Evolutionary conservation across 805 yeast species (phyloP), one percentile per base, ranked within the genome.

Genomic region (Metschnikowia koreensis): DNA sequence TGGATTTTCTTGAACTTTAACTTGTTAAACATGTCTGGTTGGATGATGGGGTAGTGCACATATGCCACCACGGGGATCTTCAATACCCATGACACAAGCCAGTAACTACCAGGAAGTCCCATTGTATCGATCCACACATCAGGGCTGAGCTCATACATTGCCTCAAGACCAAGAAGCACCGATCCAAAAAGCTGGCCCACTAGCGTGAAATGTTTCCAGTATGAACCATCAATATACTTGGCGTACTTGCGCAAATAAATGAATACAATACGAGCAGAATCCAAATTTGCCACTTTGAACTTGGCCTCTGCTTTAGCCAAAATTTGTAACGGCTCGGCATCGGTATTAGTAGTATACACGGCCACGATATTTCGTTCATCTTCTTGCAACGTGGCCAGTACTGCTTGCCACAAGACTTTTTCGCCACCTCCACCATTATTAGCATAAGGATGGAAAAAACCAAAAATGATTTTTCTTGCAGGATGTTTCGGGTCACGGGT

Each of bases 341-440:
- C 82, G 6, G 53, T 57, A 61, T 84, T 88, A 17, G 89, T 89
- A 13, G 92, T 84, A 66, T 94, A 94, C 8, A 94, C 74, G 1
- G 81, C 84, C 1, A 80, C 87, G 7, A 88, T 70, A 59, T 83
- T 82, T 29, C 68, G 62, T 7, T 70, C 69, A 54, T 77, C 74
- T 22, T 73, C 68, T 9, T 66, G 57, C 53, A 92, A 71, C 0
- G 96, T 87, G 33, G 85, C 77, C 58, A 81, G 79, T 7, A 93
- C 89, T 0, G 97, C 97, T 50, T 89, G 91, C 99, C 99, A 94
- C 39, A 94, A 73, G 0, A 94, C 99, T 51, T 93, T 81, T 66
- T 94, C 99, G 26, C 99, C 99, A 31, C 99, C 99, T 16, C 99
- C 99, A 43, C 96, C 97, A 38, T 97, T 96, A 65, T 88, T 89